These are phyloP conservation scores for Candida namnaoensis DNA, from an alignment of 805 yeast genomes.

Conservation along the genomic window DNA sequence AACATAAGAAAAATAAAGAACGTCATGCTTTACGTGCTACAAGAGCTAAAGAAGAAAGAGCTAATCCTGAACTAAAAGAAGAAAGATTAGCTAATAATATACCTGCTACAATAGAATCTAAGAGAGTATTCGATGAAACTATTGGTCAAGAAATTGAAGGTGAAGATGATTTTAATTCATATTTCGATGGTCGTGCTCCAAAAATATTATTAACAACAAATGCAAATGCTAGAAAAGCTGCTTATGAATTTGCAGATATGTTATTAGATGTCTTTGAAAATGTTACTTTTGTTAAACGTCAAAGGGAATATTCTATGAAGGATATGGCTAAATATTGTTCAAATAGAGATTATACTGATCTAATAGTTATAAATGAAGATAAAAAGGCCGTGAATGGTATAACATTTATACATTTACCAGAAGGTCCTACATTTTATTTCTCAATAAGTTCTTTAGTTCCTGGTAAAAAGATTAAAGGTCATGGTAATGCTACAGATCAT, in stretches of 20 bases:
- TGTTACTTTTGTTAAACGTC: constrained; percentile 79
- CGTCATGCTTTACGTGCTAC: constrained; percentile 72
- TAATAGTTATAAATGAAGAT: constrained; percentile 88
- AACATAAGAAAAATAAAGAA: constrained; percentile 66
- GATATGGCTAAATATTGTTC: constrained; percentile 81
- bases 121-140: constrained; percentile 19
- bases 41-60: constrained; percentile 81
- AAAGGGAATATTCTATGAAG: constrained; percentile 72
- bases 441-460: constrained; percentile 71
- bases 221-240: constrained; percentile 75
- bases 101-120: constrained; percentile 18
- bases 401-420: constrained; percentile 89
- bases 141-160: constrained; percentile 19
- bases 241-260: constrained; percentile 84
- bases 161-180: constrained; percentile 19
- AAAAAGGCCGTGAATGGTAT: constrained; percentile 87
- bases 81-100: constrained; percentile 48
- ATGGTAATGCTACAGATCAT: constrained; percentile 86
- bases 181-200: constrained; percentile 36
- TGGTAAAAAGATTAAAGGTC: constrained; percentile 72
- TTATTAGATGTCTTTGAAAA: constrained; percentile 81
- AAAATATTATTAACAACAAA: constrained; percentile 87
- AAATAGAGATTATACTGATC: constrained; percentile 80
- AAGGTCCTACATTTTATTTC: constrained; percentile 92
- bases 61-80: constrained; percentile 73